Percentiles rank a stretch among this genome's conserved stretches.
phyloP scores from a whole-genome alignment of 1,284 basidiomycete species.

The Moniliophthora roreri region DNA sequence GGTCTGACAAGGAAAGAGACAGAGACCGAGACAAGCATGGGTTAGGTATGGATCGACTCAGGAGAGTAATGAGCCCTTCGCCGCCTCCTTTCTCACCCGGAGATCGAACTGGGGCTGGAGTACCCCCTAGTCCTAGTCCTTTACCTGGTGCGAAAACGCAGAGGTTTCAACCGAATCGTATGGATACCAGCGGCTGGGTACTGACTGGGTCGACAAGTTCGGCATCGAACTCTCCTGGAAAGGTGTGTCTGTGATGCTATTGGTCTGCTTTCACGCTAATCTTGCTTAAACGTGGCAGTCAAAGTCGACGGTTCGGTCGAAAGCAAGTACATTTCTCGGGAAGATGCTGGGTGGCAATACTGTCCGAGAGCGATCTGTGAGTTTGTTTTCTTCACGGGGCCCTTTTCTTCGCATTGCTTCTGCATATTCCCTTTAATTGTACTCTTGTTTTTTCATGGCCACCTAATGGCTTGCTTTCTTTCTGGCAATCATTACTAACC shows the following conservation, averaged over 20 bases:
- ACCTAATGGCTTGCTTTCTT: constrained; percentile 11
- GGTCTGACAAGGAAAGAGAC: not conserved
- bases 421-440: too few relatives aligned
- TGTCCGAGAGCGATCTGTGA: constrained; percentile 68
- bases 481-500: constrained; percentile 6
- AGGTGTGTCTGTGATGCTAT: constrained; percentile 33
- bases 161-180: constrained; percentile 9
- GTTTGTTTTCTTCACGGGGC: too few relatives aligned
- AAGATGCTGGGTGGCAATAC: constrained; percentile 70
- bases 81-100: not conserved
- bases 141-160: not conserved
- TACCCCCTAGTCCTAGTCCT: constrained; percentile 3
- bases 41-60: not conserved
- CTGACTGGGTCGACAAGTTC: constrained; percentile 36
- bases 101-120: not conserved
- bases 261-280: constrained; percentile 10
- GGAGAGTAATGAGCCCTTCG: constrained; percentile 3
- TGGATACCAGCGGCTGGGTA: constrained; percentile 46
- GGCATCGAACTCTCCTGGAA: constrained; percentile 32
- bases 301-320: constrained; percentile 68
- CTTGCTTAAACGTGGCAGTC: constrained; percentile 33
- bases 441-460: constrained; percentile 4
- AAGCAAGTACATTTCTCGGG: constrained; percentile 75
- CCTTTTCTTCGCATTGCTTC: too few relatives aligned
- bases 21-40: not conserved